Evolutionary conservation across 768 basidiomycete genomes (phyloP), one percentile per base, ranked within the genome.

Genomic region (Psilocybe subaeruginosa): DNA sequence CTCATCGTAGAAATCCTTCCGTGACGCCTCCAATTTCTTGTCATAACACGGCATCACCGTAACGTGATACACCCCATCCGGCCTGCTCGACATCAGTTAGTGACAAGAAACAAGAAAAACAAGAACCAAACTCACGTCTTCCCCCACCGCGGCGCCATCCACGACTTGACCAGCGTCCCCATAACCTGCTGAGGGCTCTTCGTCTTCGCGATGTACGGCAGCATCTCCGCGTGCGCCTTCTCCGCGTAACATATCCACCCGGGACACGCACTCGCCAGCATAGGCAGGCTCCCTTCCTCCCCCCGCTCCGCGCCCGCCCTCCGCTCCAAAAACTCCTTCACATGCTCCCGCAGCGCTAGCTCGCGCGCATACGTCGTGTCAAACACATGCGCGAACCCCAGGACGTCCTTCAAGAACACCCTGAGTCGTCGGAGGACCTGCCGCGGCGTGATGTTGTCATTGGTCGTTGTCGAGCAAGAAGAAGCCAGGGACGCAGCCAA

Each of bases 171-270:
- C 59, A 99, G 74, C 5, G 89, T 91, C 4, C 97, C 97, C 90
- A 96, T 95, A 52, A 95, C 80, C 68, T 94, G 95, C 72, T 98
- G 96, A 29, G 95, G 92, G 70, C 95, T 97, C 80, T 97, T 94
- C 52, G 91, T 92, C 39, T 77, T 79, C 54, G 92, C 85, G 56
- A 99, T 90, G 69, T 94, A 95, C 4, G 95, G 95, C 19, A 99
- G 72, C 83, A 99, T 90, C 73, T 97, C 95, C 3, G 89, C 82
- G 68, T 97, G 97, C 1, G 97, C 89, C 79, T 99, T 99, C 76
- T 99, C 97, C 16, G 95, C 97, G 73, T 99, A 99, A 72, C 97
- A 99, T 59, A 99, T 91, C 97, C 97, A 99, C 14, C 97, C 97
- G 0, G 97, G 97, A 76, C 97, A 99, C 14, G 97, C 94, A 67